Evolutionary conservation across 2,329 filamentous ascomycete genomes (phyloP).

Genomic region (Hansfordia pulvinata): DNA sequence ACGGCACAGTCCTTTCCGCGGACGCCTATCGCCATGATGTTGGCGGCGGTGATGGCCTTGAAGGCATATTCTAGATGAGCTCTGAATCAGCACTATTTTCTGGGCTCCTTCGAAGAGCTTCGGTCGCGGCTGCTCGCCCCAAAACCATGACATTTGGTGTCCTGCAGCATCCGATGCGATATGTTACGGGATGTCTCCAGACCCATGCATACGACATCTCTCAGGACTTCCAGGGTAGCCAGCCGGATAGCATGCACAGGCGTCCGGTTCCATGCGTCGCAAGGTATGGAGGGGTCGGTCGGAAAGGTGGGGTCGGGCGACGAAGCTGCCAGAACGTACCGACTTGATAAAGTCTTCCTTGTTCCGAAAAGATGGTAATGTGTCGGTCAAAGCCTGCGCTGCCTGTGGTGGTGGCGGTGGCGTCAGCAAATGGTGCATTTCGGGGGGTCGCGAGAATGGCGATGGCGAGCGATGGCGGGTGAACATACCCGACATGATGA

Average conservation of each 20-base stretch:
- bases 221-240: too few relatives aligned
- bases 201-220: too few relatives aligned
- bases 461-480: constrained; percentile 20
- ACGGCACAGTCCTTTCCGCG: constrained; percentile 95
- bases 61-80: constrained; percentile 83
- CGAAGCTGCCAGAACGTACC: constrained; percentile 46
- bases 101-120: too few relatives aligned
- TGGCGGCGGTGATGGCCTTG: constrained; percentile 98
- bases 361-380: constrained; percentile 99
- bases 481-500: constrained; percentile 4
- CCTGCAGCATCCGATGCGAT: too few relatives aligned
- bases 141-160: too few relatives aligned
- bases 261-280: too few relatives aligned
- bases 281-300: too few relatives aligned
- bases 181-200: too few relatives aligned
- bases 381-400: constrained; percentile 93
- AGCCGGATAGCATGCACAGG: too few relatives aligned
- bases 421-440: too few relatives aligned
- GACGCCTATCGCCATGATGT: constrained; percentile 95
- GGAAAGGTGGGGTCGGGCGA: neutral
- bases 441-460: too few relatives aligned
- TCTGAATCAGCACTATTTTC: constrained; percentile 10
- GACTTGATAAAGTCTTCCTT: constrained; percentile 98
- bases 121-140: too few relatives aligned
- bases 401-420: constrained; percentile 30